Percentiles rank a stretch among this genome's conserved stretches.
Evolutionary conservation across 371 early-diverging fungal species (phyloP).

Genomic region (Phascolomyces articulosus): DNA sequence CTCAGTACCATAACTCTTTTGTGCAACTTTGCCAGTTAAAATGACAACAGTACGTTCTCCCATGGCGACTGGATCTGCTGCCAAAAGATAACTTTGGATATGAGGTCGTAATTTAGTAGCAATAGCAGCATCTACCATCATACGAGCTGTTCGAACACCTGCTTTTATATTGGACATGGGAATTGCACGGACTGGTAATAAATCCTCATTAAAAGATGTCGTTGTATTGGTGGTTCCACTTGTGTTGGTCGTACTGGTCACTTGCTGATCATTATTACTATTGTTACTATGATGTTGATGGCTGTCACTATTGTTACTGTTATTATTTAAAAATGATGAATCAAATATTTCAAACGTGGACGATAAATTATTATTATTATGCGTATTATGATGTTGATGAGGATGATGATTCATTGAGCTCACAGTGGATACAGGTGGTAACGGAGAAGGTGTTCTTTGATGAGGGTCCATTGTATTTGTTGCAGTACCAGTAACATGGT

Average conservation of each 20-base stretch:
- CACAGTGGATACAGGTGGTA: neutral
- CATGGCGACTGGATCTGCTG: conserved; percentile 31
- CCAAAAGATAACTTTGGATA: conserved; percentile 13
- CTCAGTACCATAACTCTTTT: conserved; percentile 84
- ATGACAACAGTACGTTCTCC: conserved; percentile 66
- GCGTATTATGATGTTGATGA: too few species aligned
- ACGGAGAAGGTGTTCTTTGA: neutral
- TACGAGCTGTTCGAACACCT: conserved; percentile 19
- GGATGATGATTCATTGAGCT: neutral
- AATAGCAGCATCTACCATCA: conserved; percentile 20
- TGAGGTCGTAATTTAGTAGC: conserved; percentile 14
- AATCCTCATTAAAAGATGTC: neutral
- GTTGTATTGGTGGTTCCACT: too few species aligned
- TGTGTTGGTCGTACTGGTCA: neutral
- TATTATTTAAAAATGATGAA: conserved; percentile 1
- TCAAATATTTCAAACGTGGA: conserved; percentile 1
- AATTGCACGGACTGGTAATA: neutral
- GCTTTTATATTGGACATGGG: conserved; percentile 4
- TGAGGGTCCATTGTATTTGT: neutral
- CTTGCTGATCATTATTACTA: neutral
- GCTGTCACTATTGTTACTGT: neutral
- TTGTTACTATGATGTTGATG: neutral
- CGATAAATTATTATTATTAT: neutral
- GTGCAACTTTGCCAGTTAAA: conserved; percentile 75
- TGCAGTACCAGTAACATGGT: too few species aligned